Evolutionary conservation across 257 asterid species (phyloP), one percentile per base, ranked within the genome.

Genomic region (Buddleja alternifolia): DNA sequence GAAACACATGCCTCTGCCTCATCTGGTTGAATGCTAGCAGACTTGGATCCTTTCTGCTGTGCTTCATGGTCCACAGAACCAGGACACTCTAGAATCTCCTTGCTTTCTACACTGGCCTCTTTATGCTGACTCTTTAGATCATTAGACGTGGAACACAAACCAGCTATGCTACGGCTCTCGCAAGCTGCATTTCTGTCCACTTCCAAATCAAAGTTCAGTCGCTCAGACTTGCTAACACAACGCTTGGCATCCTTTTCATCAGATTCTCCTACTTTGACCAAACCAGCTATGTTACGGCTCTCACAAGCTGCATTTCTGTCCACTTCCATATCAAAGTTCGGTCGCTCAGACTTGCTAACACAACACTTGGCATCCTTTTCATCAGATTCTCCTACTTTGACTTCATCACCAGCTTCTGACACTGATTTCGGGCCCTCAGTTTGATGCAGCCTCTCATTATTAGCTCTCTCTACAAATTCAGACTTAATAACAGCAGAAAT

Each of bases 391-490:
- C 68, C 70, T 10, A 52, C 47, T 40, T 57, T 67, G 42, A 44
- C n/a, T 19, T 14, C 67, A 42, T 59, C 68, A 65, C 16, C 66
- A 51, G 29, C 47, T 70, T 75, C 71, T 11, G 63, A 46, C 23
- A 42, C 32, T 10, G 48, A 17, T 8, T 70, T 70, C 41, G 42
- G 45, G 60, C 47, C 54, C 57, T 60, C 59, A 61, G 60, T 32
- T 40, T 45, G 70, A 4, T 64, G 73, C 51, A 70, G 68, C 74
- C 24, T 60, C 63, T 68, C 77, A 61, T 21, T 46, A 37, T 50
- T 63, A 60, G 15, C 44, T 53, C 61, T 59, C 70, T 74, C 85
- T n/a, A 57, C 45, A 45, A 56, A 23, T 47, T 64, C 78, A 69
- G 77, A 37, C 58, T 70, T 66, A 0, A 36, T 60, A 46, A 19